These are phyloP conservation scores for Penicillium sp. DNA, from an alignment of 2,329 filamentous ascomycete species.

Conservation along the genomic window DNA sequence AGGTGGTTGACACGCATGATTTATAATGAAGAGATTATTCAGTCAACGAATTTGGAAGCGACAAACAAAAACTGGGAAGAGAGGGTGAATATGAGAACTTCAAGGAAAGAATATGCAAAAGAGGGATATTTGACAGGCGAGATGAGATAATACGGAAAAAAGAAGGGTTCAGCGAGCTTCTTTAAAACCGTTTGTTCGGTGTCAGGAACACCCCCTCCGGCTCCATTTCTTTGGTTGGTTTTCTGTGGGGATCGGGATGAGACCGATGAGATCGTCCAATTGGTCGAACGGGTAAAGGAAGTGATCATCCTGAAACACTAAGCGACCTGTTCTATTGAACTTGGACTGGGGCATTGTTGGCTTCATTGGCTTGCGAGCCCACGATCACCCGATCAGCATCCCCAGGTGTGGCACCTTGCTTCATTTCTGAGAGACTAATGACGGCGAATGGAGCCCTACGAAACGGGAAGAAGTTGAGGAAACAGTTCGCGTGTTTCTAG, in stretches of 20 bases:
- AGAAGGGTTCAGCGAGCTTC: conserved; percentile 1
- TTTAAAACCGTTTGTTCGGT: conserved; percentile 6
- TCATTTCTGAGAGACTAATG: neutral
- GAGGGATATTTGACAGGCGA: neutral
- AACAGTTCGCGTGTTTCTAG: conserved; percentile 7
- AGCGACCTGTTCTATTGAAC: conserved; percentile 10
- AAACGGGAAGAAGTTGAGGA: neutral
- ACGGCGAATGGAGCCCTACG: neutral
- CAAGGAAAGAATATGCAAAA: conserved; percentile 1
- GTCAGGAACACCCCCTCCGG: conserved; percentile 1
- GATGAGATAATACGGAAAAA: neutral
- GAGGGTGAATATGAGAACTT: neutral
- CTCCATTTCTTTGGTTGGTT: conserved; percentile 12
- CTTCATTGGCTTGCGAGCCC: neutral
- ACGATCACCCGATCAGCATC: conserved; percentile 9
- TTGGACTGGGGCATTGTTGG: neutral
- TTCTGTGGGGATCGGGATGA: conserved; percentile 12
- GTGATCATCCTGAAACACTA: conserved; percentile 13
- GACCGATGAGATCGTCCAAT: conserved; percentile 5
- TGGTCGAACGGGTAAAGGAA: neutral
- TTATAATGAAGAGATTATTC: neutral
- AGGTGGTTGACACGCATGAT: conserved; percentile 15
- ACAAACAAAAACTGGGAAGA: neutral
- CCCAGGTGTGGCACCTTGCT: conserved; percentile 10
- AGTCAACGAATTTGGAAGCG: neutral